A percentile compares a stretch with the other conserved stretches of the same genome.
Evolutionary conservation across 2,329 filamentous ascomycete genomes (phyloP).

Genomic region (Davidsoniella neocaledoniae): DNA sequence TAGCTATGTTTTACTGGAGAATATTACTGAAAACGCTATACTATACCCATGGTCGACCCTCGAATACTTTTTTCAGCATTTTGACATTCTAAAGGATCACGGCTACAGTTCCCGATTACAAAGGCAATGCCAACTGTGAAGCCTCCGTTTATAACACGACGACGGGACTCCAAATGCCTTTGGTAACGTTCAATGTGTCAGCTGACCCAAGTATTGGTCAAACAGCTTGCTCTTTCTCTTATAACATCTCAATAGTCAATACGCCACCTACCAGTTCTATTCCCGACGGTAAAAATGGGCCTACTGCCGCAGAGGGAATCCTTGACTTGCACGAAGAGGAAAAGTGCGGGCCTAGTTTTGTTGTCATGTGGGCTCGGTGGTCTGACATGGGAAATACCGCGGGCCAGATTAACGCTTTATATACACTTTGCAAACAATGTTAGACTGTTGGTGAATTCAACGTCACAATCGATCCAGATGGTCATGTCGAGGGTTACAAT

Average conservation of each 20-base stretch:
- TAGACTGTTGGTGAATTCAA: conserved; percentile 22
- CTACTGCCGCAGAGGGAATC: neutral
- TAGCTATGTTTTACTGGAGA: conserved; percentile 19
- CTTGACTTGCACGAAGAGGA: neutral
- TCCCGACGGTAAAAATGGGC: neutral
- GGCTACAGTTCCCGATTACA: neutral
- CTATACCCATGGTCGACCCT: conserved; percentile 33
- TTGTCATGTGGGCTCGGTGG: neutral
- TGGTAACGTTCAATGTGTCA: neutral
- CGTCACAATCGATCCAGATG: conserved; percentile 17
- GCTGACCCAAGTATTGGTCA: neutral
- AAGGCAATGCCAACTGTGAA: neutral
- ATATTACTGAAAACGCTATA: conserved; percentile 25
- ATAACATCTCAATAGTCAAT: neutral
- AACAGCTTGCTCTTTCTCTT: neutral
- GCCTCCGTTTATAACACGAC: neutral
- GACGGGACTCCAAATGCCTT: no score
- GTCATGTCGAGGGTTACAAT: conserved; percentile 16
- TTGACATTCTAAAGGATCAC: conserved; percentile 17
- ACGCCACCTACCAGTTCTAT: neutral
- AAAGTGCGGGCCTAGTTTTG: neutral
- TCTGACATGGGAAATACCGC: neutral
- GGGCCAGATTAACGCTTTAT: neutral
- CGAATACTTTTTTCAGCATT: conserved; percentile 30
- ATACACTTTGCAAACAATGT: conserved; percentile 15